Conservation (phyloP, 2,329 filamentous ascomycete genomes). For the Epichloe sylvatica region DNA sequence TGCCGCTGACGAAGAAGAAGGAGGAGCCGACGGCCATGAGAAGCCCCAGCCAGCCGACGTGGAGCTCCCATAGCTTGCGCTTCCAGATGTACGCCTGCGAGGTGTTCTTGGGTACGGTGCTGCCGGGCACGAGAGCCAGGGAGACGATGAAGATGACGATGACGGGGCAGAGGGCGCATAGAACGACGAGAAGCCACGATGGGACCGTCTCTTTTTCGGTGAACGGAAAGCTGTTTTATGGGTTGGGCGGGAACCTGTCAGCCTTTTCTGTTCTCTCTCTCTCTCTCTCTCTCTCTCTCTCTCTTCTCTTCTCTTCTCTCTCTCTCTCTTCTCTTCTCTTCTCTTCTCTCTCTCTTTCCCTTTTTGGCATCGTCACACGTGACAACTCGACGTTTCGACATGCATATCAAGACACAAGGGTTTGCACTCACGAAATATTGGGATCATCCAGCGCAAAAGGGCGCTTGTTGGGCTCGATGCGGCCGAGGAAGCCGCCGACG, state of each 20-base stretch:
- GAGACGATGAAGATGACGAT: constrained; percentile 54
- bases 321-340: no score
- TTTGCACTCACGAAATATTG: constrained; percentile 50
- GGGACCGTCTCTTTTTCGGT: constrained; percentile 59
- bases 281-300: no score
- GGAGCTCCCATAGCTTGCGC: constrained; percentile 81
- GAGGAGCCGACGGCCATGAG: constrained; percentile 56
- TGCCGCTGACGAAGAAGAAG: constrained; percentile 70
- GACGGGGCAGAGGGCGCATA: constrained; percentile 50
- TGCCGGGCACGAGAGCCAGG: constrained; percentile 58
- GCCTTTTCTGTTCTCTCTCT: not conserved
- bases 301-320: no score
- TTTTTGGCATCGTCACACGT: no score
- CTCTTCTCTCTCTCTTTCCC: no score
- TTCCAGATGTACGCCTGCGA: constrained; percentile 56
- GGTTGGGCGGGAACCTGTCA: not conserved
- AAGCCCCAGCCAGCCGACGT: constrained; percentile 72
- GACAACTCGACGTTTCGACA: no score
- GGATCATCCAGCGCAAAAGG: constrained; percentile 60
- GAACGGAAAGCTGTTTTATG: constrained; percentile 47
- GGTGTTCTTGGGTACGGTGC: constrained; percentile 47
- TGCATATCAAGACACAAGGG: not conserved
- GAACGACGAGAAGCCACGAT: constrained; percentile 48
- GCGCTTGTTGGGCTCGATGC: constrained; percentile 48
- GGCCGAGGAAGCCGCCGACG: constrained; percentile 45